Evolutionary conservation across 441 rosid genomes (phyloP).

Genomic region (Breynia disticha): DNA sequence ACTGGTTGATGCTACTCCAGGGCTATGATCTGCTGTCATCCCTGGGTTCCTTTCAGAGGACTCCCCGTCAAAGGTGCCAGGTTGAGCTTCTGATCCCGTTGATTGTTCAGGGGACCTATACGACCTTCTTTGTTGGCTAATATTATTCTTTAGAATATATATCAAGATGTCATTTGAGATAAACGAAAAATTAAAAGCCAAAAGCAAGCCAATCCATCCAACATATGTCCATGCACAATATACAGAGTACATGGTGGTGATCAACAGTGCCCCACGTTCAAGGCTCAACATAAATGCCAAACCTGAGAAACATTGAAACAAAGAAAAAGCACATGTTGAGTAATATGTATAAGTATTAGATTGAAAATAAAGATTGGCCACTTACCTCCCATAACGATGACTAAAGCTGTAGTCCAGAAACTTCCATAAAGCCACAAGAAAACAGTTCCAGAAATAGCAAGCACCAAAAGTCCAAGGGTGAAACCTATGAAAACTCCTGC

Average conservation of each 20-base stretch:
- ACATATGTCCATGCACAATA: conserved; percentile 72
- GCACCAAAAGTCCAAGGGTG: conserved; percentile 46
- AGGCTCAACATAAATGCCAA: conserved; percentile 50
- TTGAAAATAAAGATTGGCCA: conserved; percentile 7
- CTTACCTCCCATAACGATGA: conserved; percentile 63
- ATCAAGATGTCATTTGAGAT: conserved; percentile 79
- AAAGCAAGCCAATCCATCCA: conserved; percentile 81
- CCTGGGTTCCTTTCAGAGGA: conserved; percentile 58
- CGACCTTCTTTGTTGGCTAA: conserved; percentile 41
- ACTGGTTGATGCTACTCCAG: conserved; percentile 82
- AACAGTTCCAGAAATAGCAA: conserved; percentile 53
- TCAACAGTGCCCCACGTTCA: conserved; percentile 61
- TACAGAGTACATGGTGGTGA: conserved; percentile 53
- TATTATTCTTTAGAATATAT: conserved; percentile 57
- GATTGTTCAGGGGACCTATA: conserved; percentile 36
- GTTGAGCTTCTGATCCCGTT: conserved; percentile 38
- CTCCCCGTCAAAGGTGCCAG: conserved; percentile 35
- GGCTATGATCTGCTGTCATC: conserved; percentile 48
- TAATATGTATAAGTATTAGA: conserved; percentile 6
- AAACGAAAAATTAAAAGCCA: conserved; percentile 79
- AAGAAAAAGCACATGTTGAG: conserved; percentile 13
- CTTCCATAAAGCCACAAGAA: conserved; percentile 89
- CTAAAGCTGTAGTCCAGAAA: conserved; percentile 70
- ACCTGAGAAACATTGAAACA: conserved; percentile 39
- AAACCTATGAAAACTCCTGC: conserved; percentile 59